phyloP scores from a whole-genome alignment of 116 monocot species.

The Trichopus zeylanicus region DNA sequence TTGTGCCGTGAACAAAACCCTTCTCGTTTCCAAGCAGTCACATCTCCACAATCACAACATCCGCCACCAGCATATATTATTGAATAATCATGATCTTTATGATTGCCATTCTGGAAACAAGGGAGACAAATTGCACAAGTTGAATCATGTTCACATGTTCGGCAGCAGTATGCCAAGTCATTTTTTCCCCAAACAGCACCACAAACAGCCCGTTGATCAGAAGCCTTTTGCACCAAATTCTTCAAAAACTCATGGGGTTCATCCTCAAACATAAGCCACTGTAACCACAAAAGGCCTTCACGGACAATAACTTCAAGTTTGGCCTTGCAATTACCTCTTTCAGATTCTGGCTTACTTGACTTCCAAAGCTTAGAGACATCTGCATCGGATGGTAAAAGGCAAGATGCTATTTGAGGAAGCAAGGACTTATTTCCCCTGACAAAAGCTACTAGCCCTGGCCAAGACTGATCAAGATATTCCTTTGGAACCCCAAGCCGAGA shows the following conservation, averaged over 20 bases:
- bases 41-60: slow-evolving; percentile 98
- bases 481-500: slow-evolving; percentile 35
- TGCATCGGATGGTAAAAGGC: slow-evolving; percentile 46
- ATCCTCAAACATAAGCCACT: slow-evolving; percentile 88
- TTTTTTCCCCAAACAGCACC: slow-evolving; percentile 79
- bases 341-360: too few relatives aligned
- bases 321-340: neutral
- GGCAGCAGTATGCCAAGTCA: slow-evolving; percentile 91
- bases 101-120: slow-evolving; percentile 88
- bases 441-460: slow-evolving; percentile 40
- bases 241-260: slow-evolving; percentile 46
- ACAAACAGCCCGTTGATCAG: slow-evolving; percentile 73
- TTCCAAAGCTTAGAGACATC: too few relatives aligned
- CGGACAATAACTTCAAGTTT: slow-evolving; percentile 22
- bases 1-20: slow-evolving; percentile 94
- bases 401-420: slow-evolving; percentile 28
- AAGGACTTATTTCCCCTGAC: slow-evolving; percentile 25
- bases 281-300: slow-evolving; percentile 66
- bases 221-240: slow-evolving; percentile 28
- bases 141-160: slow-evolving; percentile 83
- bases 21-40: slow-evolving; percentile 94
- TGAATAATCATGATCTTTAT: slow-evolving; percentile 90
- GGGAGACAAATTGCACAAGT: slow-evolving; percentile 96
- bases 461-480: slow-evolving; percentile 27
- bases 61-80: slow-evolving; percentile 91